Evolutionary conservation across 2,329 filamentous ascomycete species (phyloP), one percentile per base, ranked within the genome.

Genomic region (Colletotrichum lini): DNA sequence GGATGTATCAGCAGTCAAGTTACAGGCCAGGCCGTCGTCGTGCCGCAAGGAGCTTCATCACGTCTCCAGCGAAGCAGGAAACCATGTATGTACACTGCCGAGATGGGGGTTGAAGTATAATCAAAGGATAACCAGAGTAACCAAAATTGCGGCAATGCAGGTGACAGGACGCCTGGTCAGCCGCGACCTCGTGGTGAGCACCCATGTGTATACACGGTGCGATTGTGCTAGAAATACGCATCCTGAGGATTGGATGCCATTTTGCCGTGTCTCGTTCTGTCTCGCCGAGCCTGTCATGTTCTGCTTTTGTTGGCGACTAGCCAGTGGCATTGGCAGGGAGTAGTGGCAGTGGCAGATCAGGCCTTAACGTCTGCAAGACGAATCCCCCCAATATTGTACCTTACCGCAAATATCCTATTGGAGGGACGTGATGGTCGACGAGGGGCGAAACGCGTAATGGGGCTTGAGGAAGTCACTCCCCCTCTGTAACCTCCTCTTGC

Each of bases 361-460:
- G 2, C 35, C 35, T 38, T 38, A 1, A 38, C 35, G 35, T 38
- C 35, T 38, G 35, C 9, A 38, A 38, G 9, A 38, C 35, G 9
- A 30, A 26, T 5, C 26, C 26, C 26, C 26, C 26, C 26, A 30
- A 30, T 30, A 6, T 30, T 30, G 26, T 30, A 30, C 5, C 26
- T 6, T 6, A 6, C 26, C 26, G 26, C 26, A 30, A 53, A 18
- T 35, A 23, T 52, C 35, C 21, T 26, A 42, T 69, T 69, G 53
- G 57, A 49, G 49, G 59, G 67, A 47, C 26, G 50, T 50, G 50
- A 67, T 69, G 54, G 65, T 60, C 47, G 60, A 61, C 44, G 66
- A 72, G 70, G 70, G 70, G 70, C 70, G 67, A 72, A 68, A 72
- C 70, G 70, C 70, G 70, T 72, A 72, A 72, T 72, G 66, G 66